phyloP scores from a whole-genome alignment of 2,329 filamentous ascomycete species.

The Camillea tinctor region DNA sequence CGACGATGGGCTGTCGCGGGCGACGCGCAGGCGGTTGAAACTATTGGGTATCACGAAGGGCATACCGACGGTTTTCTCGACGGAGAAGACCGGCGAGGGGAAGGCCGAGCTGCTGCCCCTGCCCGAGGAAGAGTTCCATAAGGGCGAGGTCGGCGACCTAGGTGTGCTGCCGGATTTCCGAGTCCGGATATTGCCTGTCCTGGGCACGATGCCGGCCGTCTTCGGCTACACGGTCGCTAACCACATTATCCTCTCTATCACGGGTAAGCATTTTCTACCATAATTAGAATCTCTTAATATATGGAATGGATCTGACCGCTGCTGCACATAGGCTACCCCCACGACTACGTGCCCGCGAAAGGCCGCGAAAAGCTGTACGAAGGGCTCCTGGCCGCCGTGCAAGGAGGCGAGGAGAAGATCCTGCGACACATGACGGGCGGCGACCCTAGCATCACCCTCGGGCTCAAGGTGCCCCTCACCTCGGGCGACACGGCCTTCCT shows the following conservation, averaged over 20 bases:
- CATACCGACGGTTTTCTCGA: conserved; percentile 90
- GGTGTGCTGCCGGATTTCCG: conserved; percentile 90
- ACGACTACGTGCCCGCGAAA: conserved; percentile 79
- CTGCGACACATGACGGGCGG: conserved; percentile 51
- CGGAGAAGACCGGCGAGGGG: conserved; percentile 83
- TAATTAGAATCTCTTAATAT: background rate
- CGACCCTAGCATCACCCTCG: conserved; percentile 54
- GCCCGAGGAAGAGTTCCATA: conserved; percentile 81
- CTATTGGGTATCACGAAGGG: conserved; percentile 75
- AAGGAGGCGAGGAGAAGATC: conserved; percentile 76
- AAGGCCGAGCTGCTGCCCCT: conserved; percentile 89
- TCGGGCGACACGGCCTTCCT: conserved; percentile 82
- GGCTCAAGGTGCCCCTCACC: conserved; percentile 76
- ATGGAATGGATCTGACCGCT: background rate
- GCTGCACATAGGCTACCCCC: conserved; percentile 74
- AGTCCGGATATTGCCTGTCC: conserved; percentile 88
- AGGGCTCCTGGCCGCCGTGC: conserved; percentile 70
- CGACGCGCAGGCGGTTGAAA: conserved; percentile 78
- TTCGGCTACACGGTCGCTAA: conserved; percentile 93
- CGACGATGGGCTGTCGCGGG: conserved; percentile 84
- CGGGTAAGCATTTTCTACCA: conserved; percentile 35
- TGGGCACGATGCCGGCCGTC: conserved; percentile 96
- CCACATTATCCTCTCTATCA: conserved; percentile 81
- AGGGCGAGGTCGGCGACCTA: conserved; percentile 82
- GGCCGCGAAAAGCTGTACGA: conserved; percentile 91